phyloP scores from a whole-genome alignment of 1,284 basidiomycete species.

The Cutaneotrichosporon daszewskae region DNA sequence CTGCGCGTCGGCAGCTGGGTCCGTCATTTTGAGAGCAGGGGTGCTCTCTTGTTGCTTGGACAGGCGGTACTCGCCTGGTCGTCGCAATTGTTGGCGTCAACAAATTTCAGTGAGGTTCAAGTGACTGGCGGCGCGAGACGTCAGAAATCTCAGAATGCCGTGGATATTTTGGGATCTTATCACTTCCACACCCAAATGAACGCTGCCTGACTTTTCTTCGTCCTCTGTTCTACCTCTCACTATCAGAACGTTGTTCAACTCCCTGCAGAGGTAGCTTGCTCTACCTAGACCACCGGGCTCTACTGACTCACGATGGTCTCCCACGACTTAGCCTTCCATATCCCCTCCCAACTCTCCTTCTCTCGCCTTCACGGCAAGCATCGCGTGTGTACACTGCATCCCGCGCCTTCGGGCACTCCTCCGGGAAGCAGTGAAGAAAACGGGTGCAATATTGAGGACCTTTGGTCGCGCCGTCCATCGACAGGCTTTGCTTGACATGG shows the following conservation, averaged over 20 bases:
- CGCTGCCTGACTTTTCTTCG: no score
- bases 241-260: not conserved
- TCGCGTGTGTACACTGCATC: slow-evolving; percentile 43
- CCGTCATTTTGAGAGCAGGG: slow-evolving; percentile 4
- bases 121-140: no score
- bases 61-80: not conserved
- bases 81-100: slow-evolving; percentile 1
- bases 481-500: slow-evolving; percentile 5
- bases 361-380: no score
- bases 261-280: no score
- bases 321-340: no score
- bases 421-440: slow-evolving; percentile 42
- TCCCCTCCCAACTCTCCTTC: no score
- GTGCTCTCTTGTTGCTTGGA: not conserved
- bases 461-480: slow-evolving; percentile 24
- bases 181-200: no score
- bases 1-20: slow-evolving; percentile 6
- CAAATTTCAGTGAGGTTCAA: slow-evolving; percentile 5
- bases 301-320: no score
- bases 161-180: no score
- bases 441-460: slow-evolving; percentile 41
- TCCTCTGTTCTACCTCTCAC: not conserved
- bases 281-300: no score
- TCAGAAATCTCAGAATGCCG: slow-evolving; percentile 6
- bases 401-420: slow-evolving; percentile 28